Evolutionary conservation across 1,139 yeast genomes (phyloP).

Genomic region (Saccharomyces hybrid): DNA sequence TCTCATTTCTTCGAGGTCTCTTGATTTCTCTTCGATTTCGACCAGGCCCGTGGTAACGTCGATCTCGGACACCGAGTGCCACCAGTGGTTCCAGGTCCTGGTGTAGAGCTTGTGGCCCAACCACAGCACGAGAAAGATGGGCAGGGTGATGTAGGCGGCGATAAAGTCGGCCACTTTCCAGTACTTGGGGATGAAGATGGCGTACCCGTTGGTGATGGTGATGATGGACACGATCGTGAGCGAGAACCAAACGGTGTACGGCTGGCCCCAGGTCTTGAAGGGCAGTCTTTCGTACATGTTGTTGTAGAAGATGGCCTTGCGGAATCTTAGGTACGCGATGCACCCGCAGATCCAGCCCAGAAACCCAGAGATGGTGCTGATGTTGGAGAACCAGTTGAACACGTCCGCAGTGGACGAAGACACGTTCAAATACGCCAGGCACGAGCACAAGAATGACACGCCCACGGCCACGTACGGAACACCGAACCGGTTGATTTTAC

Average conservation of each 20-base stretch:
- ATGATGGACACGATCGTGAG: constrained; percentile 40
- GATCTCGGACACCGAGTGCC: constrained; percentile 23
- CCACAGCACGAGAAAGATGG: constrained; percentile 44
- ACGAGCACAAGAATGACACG: constrained; percentile 18
- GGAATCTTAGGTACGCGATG: constrained; percentile 57
- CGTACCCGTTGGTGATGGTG: constrained; percentile 51
- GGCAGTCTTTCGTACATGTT: constrained; percentile 45
- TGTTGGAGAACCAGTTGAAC: constrained; percentile 67
- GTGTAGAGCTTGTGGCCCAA: constrained; percentile 31
- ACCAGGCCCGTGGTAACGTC: constrained; percentile 28
- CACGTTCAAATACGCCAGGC: constrained; percentile 37
- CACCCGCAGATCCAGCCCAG: constrained; percentile 66
- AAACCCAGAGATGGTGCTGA: constrained; percentile 69
- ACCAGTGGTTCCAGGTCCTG: constrained; percentile 22
- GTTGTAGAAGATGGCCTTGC: constrained; percentile 49
- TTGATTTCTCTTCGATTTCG: constrained; percentile 25
- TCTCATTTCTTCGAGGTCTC: constrained; percentile 20
- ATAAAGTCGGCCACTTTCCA: constrained; percentile 44
- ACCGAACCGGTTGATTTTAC: constrained; percentile 38
- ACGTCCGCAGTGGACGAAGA: constrained; percentile 37
- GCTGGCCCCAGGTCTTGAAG: constrained; percentile 42
- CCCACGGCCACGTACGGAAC: constrained; percentile 38
- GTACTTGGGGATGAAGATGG: constrained; percentile 39
- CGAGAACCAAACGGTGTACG: constrained; percentile 44
- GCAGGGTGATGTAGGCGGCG: constrained; percentile 56